Conservation (phyloP, 371 early-diverging fungal genomes). For the Encephalitozoon romaleae region DNA sequence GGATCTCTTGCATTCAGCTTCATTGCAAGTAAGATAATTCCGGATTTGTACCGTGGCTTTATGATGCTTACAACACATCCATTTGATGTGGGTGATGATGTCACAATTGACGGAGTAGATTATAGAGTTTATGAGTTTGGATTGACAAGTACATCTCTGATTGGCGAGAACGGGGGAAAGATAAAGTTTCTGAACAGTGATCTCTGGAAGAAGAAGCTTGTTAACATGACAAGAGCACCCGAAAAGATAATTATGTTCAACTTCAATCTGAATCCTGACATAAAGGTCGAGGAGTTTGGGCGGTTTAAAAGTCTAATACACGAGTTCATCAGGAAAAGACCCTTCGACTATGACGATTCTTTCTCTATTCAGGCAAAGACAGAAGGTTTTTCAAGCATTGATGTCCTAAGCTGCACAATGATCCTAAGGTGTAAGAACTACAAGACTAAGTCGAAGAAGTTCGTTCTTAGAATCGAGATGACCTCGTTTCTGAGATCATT, state of each 20-base stretch:
- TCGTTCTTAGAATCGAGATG: slow-evolving; percentile 56
- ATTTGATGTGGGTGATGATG: slow-evolving; percentile 62
- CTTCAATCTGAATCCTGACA: slow-evolving; percentile 45
- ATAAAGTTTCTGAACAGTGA: slow-evolving; percentile 59
- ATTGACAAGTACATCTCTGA: slow-evolving; percentile 54
- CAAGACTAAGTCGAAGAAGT: slow-evolving; percentile 55
- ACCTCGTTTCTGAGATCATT: slow-evolving; percentile 42
- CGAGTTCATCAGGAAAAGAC: slow-evolving; percentile 38
- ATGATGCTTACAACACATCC: slow-evolving; percentile 60
- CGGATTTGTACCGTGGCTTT: slow-evolving; percentile 52
- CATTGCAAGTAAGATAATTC: slow-evolving; percentile 48
- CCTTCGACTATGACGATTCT: slow-evolving; percentile 53
- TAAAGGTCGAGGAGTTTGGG: slow-evolving; percentile 28
- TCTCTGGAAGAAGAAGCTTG: slow-evolving; percentile 53
- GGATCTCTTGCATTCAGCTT: slow-evolving; percentile 59
- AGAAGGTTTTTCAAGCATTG: slow-evolving; percentile 42
- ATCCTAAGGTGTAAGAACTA: slow-evolving; percentile 53
- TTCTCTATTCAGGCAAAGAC: slow-evolving; percentile 56
- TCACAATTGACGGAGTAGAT: slow-evolving; percentile 53
- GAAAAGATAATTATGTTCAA: slow-evolving; percentile 59
- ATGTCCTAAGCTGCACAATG: slow-evolving; percentile 45
- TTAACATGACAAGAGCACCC: slow-evolving; percentile 61
- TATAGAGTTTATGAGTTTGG: slow-evolving; percentile 55
- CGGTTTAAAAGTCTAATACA: slow-evolving; percentile 52
- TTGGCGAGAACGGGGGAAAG: slow-evolving; percentile 57